A percentile compares a stretch with the other conserved stretches of the same genome.
These are phyloP conservation scores for Xylaria grammica DNA, from an alignment of 495 filamentous ascomycete species.

Conservation along the genomic window DNA sequence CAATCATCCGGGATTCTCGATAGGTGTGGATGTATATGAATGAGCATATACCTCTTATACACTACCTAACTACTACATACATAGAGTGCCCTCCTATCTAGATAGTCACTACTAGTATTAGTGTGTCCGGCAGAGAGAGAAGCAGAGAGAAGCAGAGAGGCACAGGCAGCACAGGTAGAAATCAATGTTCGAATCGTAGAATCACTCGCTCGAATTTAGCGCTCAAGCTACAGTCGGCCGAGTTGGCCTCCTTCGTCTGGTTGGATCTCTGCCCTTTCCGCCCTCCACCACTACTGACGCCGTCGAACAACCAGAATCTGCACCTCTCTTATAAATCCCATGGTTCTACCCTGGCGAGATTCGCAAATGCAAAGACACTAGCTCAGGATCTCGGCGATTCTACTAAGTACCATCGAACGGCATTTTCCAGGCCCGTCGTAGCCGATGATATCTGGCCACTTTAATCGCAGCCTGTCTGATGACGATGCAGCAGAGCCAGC, in stretches of 20 bases:
- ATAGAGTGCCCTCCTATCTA: too few species aligned
- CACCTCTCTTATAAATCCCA: conserved; percentile 17
- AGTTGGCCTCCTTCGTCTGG: too few species aligned
- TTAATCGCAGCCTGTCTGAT: conserved; percentile 3
- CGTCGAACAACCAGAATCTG: neutral
- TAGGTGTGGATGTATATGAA: neutral
- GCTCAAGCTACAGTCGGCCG: too few species aligned
- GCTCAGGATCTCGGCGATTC: conserved; percentile 7
- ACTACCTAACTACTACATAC: too few species aligned
- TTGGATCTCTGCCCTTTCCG: neutral
- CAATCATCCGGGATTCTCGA: neutral
- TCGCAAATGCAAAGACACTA: conserved; percentile 4
- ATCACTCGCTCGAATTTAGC: too few species aligned
- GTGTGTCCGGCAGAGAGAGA: too few species aligned
- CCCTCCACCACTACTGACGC: conserved; percentile 11
- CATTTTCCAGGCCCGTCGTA: conserved; percentile 8
- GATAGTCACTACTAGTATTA: too few species aligned
- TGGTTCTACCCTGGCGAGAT: neutral
- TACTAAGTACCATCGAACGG: neutral
- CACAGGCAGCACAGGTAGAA: too few species aligned
- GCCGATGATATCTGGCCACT: neutral
- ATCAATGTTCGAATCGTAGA: too few species aligned
- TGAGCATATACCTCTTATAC: too few species aligned
- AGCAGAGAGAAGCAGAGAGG: too few species aligned
- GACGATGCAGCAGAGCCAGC: too few species aligned